Percentiles rank a stretch among this genome's conserved stretches.
These are phyloP conservation scores for Cubamyces sp. DNA, from an alignment of 768 basidiomycete genomes.

Conservation along the genomic window DNA sequence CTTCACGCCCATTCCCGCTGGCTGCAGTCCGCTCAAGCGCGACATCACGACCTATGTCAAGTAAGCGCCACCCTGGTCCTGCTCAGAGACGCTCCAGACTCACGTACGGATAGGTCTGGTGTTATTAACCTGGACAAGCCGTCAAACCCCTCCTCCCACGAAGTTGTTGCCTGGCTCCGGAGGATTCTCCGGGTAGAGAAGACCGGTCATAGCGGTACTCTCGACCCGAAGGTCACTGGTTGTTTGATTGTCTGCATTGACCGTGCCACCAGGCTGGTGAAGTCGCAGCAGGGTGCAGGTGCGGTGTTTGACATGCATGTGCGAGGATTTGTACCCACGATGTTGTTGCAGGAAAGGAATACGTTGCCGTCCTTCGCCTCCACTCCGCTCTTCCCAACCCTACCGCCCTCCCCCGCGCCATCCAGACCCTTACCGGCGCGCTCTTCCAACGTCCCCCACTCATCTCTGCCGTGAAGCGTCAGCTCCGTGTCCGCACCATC, in stretches of 20 bases:
- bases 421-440: constrained; percentile 97
- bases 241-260: constrained; percentile 99
- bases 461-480: constrained; percentile 98
- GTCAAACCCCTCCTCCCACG: constrained; percentile 98
- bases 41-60: constrained; percentile 93
- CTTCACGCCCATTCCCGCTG: constrained; percentile 96
- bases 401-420: constrained; percentile 85
- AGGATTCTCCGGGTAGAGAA: constrained; percentile 97
- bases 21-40: constrained; percentile 93
- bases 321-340: not conserved
- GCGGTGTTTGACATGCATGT: constrained; percentile 29
- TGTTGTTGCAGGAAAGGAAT: constrained; percentile 80
- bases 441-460: constrained; percentile 98
- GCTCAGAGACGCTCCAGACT: not conserved
- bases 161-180: constrained; percentile 98
- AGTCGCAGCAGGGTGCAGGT: constrained; percentile 99
- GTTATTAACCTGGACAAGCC: constrained; percentile 99
- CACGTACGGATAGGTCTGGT: constrained; percentile 71
- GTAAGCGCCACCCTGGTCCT: constrained; percentile 44
- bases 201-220: constrained; percentile 97
- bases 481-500: constrained; percentile 95
- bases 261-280: constrained; percentile 95
- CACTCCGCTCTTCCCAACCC: constrained; percentile 84
- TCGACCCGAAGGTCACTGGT: constrained; percentile 99
- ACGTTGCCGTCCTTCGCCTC: constrained; percentile 93